Conservation (phyloP, 495 filamentous ascomycete genomes). For the Letharia columbiana region DNA sequence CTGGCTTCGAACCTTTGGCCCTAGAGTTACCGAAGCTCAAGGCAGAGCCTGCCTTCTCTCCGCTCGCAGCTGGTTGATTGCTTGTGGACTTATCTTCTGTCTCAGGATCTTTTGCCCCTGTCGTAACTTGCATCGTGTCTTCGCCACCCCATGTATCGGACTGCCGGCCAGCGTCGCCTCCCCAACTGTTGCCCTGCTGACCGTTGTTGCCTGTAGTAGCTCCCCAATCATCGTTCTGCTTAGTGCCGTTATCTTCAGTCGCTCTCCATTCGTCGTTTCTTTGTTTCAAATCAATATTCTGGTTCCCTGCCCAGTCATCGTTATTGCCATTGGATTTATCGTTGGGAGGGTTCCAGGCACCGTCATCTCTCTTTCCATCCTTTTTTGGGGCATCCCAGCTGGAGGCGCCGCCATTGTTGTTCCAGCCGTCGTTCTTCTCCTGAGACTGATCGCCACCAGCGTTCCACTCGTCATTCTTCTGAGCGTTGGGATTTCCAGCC, state of each 20-base stretch:
- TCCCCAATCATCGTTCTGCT: not conserved
- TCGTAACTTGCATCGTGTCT: conserved; percentile 4
- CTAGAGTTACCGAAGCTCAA: conserved; percentile 12
- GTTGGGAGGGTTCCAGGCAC: conserved; percentile 1
- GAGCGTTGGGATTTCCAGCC: not conserved
- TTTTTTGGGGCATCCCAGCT: conserved; percentile 3
- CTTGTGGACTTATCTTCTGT: not conserved
- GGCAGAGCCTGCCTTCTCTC: not conserved
- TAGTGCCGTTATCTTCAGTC: not conserved
- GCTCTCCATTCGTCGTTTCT: not conserved
- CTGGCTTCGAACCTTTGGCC: not conserved
- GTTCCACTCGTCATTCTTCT: conserved; percentile 13
- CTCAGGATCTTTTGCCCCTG: conserved; percentile 10
- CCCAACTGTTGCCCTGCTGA: conserved; percentile 2
- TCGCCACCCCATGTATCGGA: not conserved
- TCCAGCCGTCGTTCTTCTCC: conserved; percentile 1
- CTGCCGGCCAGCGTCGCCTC: not conserved
- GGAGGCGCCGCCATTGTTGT: conserved; percentile 3
- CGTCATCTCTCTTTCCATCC: conserved; percentile 9
- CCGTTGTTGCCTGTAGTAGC: not conserved
- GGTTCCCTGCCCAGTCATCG: conserved; percentile 6
- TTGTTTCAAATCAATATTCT: not conserved
- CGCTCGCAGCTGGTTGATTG: not conserved
- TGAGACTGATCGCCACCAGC: not conserved
- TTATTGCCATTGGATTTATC: conserved; percentile 5